phyloP scores from a whole-genome alignment of 495 filamentous ascomycete genomes.

The Lepidopterella palustris region DNA sequence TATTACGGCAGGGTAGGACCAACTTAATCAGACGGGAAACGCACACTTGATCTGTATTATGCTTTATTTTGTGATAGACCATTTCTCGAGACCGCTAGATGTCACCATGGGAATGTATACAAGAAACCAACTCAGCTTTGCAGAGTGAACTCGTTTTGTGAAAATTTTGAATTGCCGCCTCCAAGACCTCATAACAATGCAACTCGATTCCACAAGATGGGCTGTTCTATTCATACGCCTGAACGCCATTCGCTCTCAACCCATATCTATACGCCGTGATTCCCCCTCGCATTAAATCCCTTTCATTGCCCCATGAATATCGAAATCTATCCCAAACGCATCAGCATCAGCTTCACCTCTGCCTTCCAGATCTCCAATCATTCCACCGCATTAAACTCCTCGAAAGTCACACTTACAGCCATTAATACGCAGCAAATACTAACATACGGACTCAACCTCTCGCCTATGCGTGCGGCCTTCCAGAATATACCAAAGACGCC shows the following conservation, averaged over 20 bases:
- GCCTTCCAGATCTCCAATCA: not conserved
- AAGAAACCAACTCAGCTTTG: too few relatives aligned
- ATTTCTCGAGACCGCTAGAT: too few relatives aligned
- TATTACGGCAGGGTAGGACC: not conserved
- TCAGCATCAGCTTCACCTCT: slow-evolving; percentile 11
- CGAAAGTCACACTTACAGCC: slow-evolving; percentile 60
- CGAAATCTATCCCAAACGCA: slow-evolving; percentile 1
- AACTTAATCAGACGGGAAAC: not conserved
- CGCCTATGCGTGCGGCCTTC: slow-evolving; percentile 92
- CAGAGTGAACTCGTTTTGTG: too few relatives aligned
- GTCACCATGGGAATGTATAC: too few relatives aligned
- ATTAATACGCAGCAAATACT: slow-evolving; percentile 90
- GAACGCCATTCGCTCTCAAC: too few relatives aligned
- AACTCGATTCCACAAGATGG: too few relatives aligned
- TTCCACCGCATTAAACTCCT: not conserved
- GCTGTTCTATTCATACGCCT: too few relatives aligned
- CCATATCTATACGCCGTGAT: too few relatives aligned
- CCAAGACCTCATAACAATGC: too few relatives aligned
- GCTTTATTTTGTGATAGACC: not conserved
- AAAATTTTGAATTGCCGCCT: too few relatives aligned
- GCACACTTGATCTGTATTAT: not conserved
- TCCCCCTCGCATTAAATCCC: not conserved
- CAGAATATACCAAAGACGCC: slow-evolving; percentile 87
- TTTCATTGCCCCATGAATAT: slow-evolving; percentile 17
- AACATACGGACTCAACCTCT: slow-evolving; percentile 91